phyloP scores from a whole-genome alignment of 176 grass and related monocot genomes.

The Phragmites australis region DNA sequence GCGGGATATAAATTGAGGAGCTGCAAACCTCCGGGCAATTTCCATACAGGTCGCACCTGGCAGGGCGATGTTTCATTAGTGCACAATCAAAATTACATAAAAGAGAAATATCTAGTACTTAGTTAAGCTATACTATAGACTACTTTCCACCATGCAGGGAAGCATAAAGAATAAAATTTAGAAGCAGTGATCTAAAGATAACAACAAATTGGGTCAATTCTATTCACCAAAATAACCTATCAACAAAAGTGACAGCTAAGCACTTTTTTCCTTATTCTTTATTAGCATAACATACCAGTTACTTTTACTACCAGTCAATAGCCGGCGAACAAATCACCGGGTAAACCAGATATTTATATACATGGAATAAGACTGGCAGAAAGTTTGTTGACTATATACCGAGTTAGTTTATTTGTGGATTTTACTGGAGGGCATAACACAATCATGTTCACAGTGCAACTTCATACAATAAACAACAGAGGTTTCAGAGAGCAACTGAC shows the following conservation, averaged over 20 bases:
- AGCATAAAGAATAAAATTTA: not conserved
- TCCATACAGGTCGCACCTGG: constrained; percentile 80
- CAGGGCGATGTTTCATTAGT: constrained; percentile 32
- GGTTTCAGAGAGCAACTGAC: not conserved
- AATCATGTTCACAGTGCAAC: constrained; percentile 1
- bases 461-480: not conserved
- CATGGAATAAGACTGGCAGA: not conserved
- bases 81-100: not conserved
- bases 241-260: not conserved
- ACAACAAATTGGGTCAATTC: not conserved
- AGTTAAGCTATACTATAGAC: not conserved
- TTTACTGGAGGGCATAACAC: not conserved
- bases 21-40: constrained; percentile 57
- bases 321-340: not conserved
- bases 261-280: not conserved
- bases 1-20: constrained; percentile 70
- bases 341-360: not conserved
- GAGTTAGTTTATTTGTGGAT: not conserved
- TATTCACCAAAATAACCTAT: not conserved
- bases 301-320: not conserved
- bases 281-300: not conserved
- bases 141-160: not conserved
- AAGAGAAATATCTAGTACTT: not conserved
- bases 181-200: not conserved
- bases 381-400: not conserved